These are phyloP conservation scores for Vanderwaltozyma verrucispora DNA, from an alignment of 805 yeast species.

Conservation along the genomic window DNA sequence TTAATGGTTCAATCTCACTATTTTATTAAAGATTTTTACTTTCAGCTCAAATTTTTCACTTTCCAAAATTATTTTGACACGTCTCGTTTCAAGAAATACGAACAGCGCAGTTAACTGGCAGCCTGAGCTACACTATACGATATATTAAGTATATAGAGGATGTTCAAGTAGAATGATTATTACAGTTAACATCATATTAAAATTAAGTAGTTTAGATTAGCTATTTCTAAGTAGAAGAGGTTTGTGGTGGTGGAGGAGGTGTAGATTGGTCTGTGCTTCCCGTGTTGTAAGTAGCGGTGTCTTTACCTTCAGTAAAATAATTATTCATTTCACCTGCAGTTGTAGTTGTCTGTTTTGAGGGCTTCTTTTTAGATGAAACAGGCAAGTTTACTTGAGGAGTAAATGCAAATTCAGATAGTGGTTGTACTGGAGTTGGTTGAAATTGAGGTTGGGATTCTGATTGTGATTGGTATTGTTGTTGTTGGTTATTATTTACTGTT, in stretches of 20 bases:
- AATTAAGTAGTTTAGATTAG: too few species aligned
- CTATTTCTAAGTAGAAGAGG: too few species aligned
- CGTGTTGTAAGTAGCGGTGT: constrained; percentile 35
- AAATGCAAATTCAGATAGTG: constrained; percentile 11
- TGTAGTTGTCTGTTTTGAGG: constrained; percentile 6
- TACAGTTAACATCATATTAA: too few species aligned
- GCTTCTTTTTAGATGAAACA: constrained; percentile 10
- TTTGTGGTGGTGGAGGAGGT: constrained; percentile 1
- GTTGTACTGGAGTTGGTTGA: constrained; percentile 1
- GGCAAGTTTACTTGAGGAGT: constrained; percentile 11
- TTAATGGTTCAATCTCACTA: too few species aligned
- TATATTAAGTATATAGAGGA: neutral
- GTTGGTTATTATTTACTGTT: constrained; percentile 20
- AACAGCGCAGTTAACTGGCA: too few species aligned
- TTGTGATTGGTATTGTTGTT: neutral
- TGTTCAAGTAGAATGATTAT: neutral
- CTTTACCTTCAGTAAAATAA: constrained; percentile 27
- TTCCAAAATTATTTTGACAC: too few species aligned
- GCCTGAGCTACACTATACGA: neutral
- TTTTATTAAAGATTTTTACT: too few species aligned
- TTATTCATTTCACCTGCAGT: constrained; percentile 17
- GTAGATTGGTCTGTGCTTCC: neutral
- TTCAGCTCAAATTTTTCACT: too few species aligned
- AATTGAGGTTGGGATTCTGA: too few species aligned
- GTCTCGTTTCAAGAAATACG: too few species aligned